Evolutionary conservation across 2,329 filamentous ascomycete species (phyloP), one percentile per base, ranked within the genome.

Genomic region (Microdochium bolleyi): DNA sequence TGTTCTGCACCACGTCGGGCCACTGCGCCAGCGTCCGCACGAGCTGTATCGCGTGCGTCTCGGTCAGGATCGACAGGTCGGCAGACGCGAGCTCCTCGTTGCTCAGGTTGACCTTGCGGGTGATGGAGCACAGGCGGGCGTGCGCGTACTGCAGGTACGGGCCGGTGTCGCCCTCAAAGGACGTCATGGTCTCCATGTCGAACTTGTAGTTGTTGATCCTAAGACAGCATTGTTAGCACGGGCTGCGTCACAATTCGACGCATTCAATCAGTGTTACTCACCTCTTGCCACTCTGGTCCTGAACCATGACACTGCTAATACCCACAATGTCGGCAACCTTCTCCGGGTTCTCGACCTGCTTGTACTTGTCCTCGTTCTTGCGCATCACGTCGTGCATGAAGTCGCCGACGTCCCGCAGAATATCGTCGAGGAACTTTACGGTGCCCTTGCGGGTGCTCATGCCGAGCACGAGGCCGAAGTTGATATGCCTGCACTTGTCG

Each of bases 301-400:
- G 92, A 21, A 96, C 90, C 91, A 97, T 97, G 65, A 97, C 92
- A 65, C 88, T 87, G 58, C 88, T 92, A 66, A 97, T 96, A 57
- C 92, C 94, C 2, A 97, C 80, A 11, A 82, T 89, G 72, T 97
- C 94, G 56, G 94, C 91, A 10, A 85, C 88, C 52, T 82, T 80
- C 52, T 83, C 84, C 0, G 92, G 92, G 68, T 97, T 78, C 64
- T 86, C 88, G 21, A 99, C 86, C 70, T 96, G 91, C 53, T 83
- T 74, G 71, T 97, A 99, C 77, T 99, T 99, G 65, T 80, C 78
- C 62, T 88, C 79, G 69, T 97, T 97, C 74, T 87, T 87, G 70
- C 76, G 83, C 94, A 99, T 99, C 51, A 95, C 89, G 56, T 96
- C 89, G 76, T 97, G 92, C 94, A 99, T 99, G 72, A 92, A 89